Evolutionary conservation across 164 flowering plant genomes (phyloP), one percentile per base, ranked within the genome.

Genomic region (Vitis riparia): DNA sequence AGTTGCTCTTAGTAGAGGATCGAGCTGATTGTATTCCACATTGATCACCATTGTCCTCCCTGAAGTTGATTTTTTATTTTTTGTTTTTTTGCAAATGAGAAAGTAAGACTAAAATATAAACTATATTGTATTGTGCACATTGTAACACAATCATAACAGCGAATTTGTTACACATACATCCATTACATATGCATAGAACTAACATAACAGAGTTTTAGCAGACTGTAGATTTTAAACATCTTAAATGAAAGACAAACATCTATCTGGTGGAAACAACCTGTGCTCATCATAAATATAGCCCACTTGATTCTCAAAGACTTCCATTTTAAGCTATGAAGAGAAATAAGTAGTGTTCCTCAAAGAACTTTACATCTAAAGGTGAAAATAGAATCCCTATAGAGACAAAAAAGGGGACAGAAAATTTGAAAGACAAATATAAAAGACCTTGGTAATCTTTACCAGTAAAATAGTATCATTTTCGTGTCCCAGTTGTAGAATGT

Each of bases 11-110:
- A 93, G 94, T 57, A 96, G 79, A 56, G 99, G 99, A 81, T 96
- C 99, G 68, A 96, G 94, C 74, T 96, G 99, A 86, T 96, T 96
- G 86, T 96, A 96, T 77, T 96, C 98, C 76, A 96, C 99, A 80
- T 96, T 96, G 73, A 96, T 93, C 73, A 93, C 98, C 99, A 96
- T 92, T 19, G 93, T 71, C 82, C 99, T 86, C 73, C 99, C 99
- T 96, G 79, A 60, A 75, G 37, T 37, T 37, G 44, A 37, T 37
- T 37, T 37, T 37, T 37, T 3, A 0, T 37, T 37, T 37, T 3
- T 37, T 37, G 5, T 14, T 9, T 48, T 48, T 51, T 66, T 49
- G 55, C 63, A 69, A 29, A 29, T 49, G 37, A 55, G 13, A 17
- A 44, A 58, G 44, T 19, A 15, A 57, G 47, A 53, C 15, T 53